A percentile compares a stretch with the other conserved stretches of the same genome.
Evolutionary conservation across 139 green algal genomes (phyloP).

Genomic region (Haematococcus lacustris): DNA sequence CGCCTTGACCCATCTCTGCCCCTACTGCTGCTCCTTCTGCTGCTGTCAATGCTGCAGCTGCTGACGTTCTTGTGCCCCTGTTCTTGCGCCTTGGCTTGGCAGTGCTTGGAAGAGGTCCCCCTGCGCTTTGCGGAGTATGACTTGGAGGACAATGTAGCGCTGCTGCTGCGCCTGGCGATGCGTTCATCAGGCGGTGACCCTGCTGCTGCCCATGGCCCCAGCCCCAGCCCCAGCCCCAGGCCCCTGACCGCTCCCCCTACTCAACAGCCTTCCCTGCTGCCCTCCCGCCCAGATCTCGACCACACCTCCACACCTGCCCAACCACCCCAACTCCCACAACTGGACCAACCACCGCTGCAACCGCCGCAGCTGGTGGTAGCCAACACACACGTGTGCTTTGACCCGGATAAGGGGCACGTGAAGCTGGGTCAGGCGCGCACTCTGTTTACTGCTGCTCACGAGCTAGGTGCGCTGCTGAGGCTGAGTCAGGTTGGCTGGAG

Average conservation of each 20-base stretch:
- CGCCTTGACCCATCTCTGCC: too few species aligned
- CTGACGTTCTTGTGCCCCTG: too few species aligned
- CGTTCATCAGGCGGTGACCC: not conserved
- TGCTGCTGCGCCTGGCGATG: slow-evolving; percentile 33
- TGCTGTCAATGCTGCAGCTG: too few species aligned
- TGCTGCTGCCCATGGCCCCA: not conserved
- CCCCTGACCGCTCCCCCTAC: not conserved
- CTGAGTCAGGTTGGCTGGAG: too few species aligned
- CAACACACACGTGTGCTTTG: slow-evolving; percentile 86
- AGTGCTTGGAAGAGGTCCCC: slow-evolving; percentile 23
- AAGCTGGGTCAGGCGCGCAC: slow-evolving; percentile 66
- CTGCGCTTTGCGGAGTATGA: slow-evolving; percentile 45
- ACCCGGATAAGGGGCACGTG: slow-evolving; percentile 72
- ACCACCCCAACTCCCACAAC: not conserved
- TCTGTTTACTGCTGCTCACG: slow-evolving; percentile 17
- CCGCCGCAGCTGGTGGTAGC: slow-evolving; percentile 44
- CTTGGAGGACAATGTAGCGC: slow-evolving; percentile 76
- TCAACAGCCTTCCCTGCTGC: not conserved
- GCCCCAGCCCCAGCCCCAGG: not conserved
- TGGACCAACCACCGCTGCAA: not conserved
- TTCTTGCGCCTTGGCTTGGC: too few species aligned
- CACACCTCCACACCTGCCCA: slow-evolving; percentile 1
- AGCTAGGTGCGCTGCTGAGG: slow-evolving; percentile 5
- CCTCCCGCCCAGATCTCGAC: not conserved
- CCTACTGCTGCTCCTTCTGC: too few species aligned